Evolutionary conservation across 495 filamentous ascomycete genomes (phyloP), one percentile per base, ranked within the genome.

Genomic region (Penicillium bovifimosum): DNA sequence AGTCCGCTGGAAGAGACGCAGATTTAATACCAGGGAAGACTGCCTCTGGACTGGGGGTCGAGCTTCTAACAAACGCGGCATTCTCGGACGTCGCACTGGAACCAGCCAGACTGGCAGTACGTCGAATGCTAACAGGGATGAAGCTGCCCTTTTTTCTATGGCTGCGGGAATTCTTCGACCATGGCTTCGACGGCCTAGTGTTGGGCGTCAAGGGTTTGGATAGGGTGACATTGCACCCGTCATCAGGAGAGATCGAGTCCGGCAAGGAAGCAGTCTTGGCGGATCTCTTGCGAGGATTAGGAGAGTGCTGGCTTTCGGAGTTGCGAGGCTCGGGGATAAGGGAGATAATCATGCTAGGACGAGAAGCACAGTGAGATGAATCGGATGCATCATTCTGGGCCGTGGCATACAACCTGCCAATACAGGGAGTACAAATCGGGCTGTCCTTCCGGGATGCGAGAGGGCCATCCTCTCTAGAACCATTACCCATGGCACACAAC

Each of bases 181-280:
- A 10, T 16, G 17, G 13, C 18, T 32, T 10, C 31, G 4, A 3
- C 1, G 18, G 29, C 3, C 42, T n/a, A 3, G 17, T 26, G 3
- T 33, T 24, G 9, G 34, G 32, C 28, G 20, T 40, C 11, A n/a
- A 13, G 16, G 17, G 11, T 29, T 44, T 47, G 36, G 27, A 38
- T 33, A 46, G 29, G 3, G 16, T 20, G 4, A 13, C 39, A 33
- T 24, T 9, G 36, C 50, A 34, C 17, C 32, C 34, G 8, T 43
- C 38, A 9, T 42, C 48, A 9, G 38, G 29, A 0, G 47, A 38
- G 9, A 51, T 58, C 10, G 58, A 60, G 35, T 66, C 62, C 13
- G 65, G 47, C 2, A 70, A 43, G 2, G 59, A 65, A 5, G 65
- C 67, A 35, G 54, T 57, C 18, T 52, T 55, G 5, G 65, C 67